phyloP scores from a whole-genome alignment of 768 basidiomycete genomes.

The Russula dissimulans region DNA sequence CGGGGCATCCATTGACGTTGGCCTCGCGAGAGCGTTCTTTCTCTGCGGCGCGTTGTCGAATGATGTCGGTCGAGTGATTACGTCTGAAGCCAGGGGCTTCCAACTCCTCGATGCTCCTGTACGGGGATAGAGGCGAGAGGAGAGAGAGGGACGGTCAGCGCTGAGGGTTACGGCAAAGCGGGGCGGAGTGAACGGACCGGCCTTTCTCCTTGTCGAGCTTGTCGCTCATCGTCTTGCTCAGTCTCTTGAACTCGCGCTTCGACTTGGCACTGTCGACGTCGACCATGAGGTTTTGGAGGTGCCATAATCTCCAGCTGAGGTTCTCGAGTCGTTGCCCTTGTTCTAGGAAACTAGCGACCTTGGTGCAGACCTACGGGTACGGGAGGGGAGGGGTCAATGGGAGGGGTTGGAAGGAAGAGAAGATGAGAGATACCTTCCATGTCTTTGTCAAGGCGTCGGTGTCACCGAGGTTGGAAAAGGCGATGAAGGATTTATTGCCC shows the following conservation, averaged over 20 bases:
- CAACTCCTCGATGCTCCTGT: conserved; percentile 76
- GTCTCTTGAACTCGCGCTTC: conserved; percentile 84
- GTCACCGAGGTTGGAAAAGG: conserved; percentile 83
- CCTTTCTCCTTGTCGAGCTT: conserved; percentile 91
- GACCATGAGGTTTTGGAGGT: conserved; percentile 85
- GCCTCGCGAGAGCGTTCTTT: conserved; percentile 71
- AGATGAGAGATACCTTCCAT: conserved; percentile 58
- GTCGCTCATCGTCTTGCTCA: conserved; percentile 83
- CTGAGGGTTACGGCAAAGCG: conserved; percentile 4
- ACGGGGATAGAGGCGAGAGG: neutral
- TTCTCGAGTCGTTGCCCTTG: conserved; percentile 89
- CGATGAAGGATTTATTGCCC: conserved; percentile 95
- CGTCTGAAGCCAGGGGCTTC: conserved; percentile 76
- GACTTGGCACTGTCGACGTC: conserved; percentile 84
- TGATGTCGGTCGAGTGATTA: conserved; percentile 70
- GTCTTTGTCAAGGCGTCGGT: conserved; percentile 79
- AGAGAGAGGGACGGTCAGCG: neutral
- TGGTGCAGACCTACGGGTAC: conserved; percentile 68
- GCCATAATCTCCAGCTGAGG: conserved; percentile 88
- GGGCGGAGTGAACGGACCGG: conserved; percentile 41
- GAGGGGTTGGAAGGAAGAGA: neutral
- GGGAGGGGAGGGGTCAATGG: neutral
- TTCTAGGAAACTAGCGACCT: conserved; percentile 85
- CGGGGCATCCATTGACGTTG: conserved; percentile 50
- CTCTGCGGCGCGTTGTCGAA: conserved; percentile 71